Evolutionary conservation across 371 early-diverging fungal species (phyloP).

Genomic region (Mortierella polycephala): DNA sequence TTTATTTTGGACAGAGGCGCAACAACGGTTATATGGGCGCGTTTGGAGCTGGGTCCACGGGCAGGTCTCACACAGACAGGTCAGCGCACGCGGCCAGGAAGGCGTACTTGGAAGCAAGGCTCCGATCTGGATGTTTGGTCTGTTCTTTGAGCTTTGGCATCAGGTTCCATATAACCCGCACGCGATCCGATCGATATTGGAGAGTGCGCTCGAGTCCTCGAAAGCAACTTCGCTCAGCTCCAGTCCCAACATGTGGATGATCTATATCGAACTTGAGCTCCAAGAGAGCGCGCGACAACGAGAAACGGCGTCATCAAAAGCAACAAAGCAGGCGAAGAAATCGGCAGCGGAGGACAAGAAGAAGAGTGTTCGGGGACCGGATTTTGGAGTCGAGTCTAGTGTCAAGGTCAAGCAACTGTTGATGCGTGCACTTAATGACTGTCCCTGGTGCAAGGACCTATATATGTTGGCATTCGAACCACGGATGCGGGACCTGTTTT

Average conservation of each 20-base stretch:
- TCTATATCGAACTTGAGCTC: constrained; percentile 48
- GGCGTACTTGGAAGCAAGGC: constrained; percentile 55
- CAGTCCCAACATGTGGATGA: constrained; percentile 41
- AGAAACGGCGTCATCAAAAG: background rate
- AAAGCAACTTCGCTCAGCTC: constrained; percentile 24
- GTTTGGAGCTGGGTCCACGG: constrained; percentile 65
- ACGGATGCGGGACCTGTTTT: constrained; percentile 30
- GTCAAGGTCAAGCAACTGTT: constrained; percentile 29
- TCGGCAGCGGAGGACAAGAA: constrained; percentile 6
- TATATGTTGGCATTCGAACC: constrained; percentile 48
- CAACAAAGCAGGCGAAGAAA: background rate
- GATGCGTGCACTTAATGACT: constrained; percentile 39
- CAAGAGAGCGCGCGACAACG: constrained; percentile 31
- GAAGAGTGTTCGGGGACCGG: background rate
- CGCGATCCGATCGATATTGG: constrained; percentile 69
- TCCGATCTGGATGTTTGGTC: constrained; percentile 65
- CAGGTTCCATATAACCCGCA: constrained; percentile 65
- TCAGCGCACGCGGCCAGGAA: constrained; percentile 9
- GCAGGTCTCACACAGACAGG: constrained; percentile 30
- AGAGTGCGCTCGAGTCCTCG: constrained; percentile 61
- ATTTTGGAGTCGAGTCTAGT: constrained; percentile 13
- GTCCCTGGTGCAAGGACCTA: constrained; percentile 52
- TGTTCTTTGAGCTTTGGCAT: constrained; percentile 72
- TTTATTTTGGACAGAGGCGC: constrained; percentile 75
- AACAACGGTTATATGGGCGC: constrained; percentile 73